phyloP scores from a whole-genome alignment of 768 basidiomycete genomes.

The Rhizopogon vinicolor region DNA sequence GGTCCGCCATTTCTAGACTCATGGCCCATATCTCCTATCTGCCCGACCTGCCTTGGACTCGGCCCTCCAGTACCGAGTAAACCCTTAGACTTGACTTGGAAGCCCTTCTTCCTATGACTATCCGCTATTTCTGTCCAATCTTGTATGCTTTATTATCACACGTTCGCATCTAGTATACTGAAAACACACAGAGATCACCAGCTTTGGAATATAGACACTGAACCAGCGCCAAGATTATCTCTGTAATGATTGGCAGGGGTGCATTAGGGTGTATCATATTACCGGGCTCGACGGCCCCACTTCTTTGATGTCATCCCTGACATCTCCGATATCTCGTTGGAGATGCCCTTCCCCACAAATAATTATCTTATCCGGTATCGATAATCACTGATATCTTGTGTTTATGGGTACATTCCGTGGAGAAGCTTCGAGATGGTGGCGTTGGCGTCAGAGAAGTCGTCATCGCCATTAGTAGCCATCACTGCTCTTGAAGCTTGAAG shows the following conservation, averaged over 20 bases:
- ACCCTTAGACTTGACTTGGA: background rate
- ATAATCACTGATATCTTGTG: constrained; percentile 1
- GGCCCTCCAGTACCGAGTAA: background rate
- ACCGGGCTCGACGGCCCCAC: background rate
- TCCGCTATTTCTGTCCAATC: background rate
- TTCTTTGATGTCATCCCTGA: background rate
- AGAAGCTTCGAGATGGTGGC: background rate
- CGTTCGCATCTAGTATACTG: background rate
- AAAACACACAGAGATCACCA: background rate
- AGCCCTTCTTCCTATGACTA: background rate
- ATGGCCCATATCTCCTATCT: background rate
- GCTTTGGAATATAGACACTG: background rate
- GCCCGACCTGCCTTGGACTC: background rate
- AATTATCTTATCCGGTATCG: constrained; percentile 4
- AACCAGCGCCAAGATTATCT: background rate
- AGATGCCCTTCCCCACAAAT: background rate
- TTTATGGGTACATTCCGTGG: background rate
- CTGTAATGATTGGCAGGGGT: background rate
- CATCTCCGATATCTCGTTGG: background rate
- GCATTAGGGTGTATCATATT: background rate
- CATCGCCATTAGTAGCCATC: no score
- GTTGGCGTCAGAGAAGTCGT: background rate
- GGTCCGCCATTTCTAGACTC: no score
- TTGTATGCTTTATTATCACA: background rate
- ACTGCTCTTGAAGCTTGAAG: background rate